Evolutionary conservation across 805 yeast species (phyloP), one percentile per base, ranked within the genome.

Genomic region (Barnettozyma sucrosica): DNA sequence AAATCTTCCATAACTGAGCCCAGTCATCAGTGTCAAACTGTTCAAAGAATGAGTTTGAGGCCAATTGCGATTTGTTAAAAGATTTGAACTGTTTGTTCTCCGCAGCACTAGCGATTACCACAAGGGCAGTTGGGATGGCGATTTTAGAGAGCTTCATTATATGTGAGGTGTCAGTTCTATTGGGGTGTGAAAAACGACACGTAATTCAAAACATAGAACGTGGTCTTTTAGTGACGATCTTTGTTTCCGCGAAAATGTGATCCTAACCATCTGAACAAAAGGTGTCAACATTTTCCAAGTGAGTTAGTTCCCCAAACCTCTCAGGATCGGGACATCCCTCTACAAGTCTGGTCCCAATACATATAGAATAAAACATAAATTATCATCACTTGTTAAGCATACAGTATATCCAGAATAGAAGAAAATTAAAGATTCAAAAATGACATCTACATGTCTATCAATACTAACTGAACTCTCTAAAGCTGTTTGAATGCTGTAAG

Each of bases 41-140:
- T 63, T 86, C 93, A 55, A 81, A 81, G 58, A 81, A 77, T 2
- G 86, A 70, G 16, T 71, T 72, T 1, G 61, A 43, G 6, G 67
- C 49, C 34, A 79, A 62, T 32, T 54, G 45, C 10, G 66, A 58
- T 14, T 54, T 57, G 40, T 71, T 68, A 44, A 70, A 71, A 5
- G 76, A 67, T 26, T 45, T 49, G 51, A 64, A 72, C n/a, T 57
- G 56, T 10, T 71, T 70, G 18, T 41, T 41, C 8, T 42, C 50
- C 37, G 45, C 48, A 19, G 60, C 55, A 13, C 42, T 44, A 19
- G 62, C 49, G 5, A 59, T 46, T 5, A 54, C 21, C 3, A 59
- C 55, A 21, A 60, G 30, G 8, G 63, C 63, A 10, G 54, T 48
- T 30, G 64, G 56, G 16, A 59, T 42, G 6, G 60, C 49, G 28